Base-by-base conservation (phyloP, 2,329 filamentous ascomycete genomes). In the Lecanosticta acicola region DNA sequence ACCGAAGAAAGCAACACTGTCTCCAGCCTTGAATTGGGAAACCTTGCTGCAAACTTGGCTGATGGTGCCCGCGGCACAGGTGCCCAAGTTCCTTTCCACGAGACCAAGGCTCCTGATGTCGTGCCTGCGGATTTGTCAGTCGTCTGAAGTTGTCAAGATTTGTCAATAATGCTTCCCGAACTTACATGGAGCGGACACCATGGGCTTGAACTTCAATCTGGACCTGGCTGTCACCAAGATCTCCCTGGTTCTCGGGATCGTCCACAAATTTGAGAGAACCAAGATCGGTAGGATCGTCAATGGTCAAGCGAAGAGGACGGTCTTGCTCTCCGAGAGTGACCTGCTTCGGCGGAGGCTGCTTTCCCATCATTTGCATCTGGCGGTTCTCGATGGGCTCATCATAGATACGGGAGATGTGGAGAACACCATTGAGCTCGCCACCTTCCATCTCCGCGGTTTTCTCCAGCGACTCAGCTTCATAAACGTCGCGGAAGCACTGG, bases 221-320 rank as follows among this genome's bases (percentile, higher is more conserved):
- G n/a, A 35, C 5, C 33, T 35, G 7, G 8, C 7, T 8, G 5
- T 35, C 33, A 8, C 13, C n/a, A 7, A 14, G 33, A 7, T 17
- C 33, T 5, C 7, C 8, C 5, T 7, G 5, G 33, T 14, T 14
- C n/a, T 7, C 16, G 33, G 8, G 35, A 29, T 57, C 54, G 16
- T 54, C 46, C 11, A 51, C 44, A 37, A 53, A 61, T 17, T 50
- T 44, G 3, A 60, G 41, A 4, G 50, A 57, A 19, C 59, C 57
- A 3, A 61, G 48, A 11, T 59, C 26, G 14, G 56, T 58, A 9
- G 48, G 47, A 18, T 39, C 42, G 20, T 46, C 40, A 35, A 51
- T 49, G 7, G 38, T 46, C 26, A 51, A 39, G 32, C 40, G 41
- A 5, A 51, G 39, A 5, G 37, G 46, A 21, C 43, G 41, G 29